Base-by-base conservation (phyloP, 441 rosid species). In the Gossypium aridum region DNA sequence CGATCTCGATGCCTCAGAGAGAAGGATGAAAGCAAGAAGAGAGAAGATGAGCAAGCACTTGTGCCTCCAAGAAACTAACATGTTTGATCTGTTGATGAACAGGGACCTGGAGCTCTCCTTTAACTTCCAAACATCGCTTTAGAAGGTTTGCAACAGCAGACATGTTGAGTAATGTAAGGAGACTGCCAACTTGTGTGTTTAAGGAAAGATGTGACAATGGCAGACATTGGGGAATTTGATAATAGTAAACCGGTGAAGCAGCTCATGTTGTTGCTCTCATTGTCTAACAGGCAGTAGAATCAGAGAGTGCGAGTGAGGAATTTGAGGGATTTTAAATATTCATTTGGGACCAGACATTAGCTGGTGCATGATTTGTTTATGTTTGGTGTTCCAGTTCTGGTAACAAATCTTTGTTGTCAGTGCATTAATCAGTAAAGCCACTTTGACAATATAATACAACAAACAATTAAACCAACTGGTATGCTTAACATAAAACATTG, bases 201-300 rank as follows among this genome's bases (percentile, higher is more conserved):
- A 84, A 83, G 87, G 79, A 92, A 91, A 91, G 93, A 63, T 85
- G 77, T 80, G 75, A 64, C 84, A 87, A 74, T 91, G 94, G 92
- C 93, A 89, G 97, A 94, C 97, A 92, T 81, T 9, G 79, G 64
- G 62, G 51, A 66, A 76, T 80, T 83, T 87, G 77, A 86, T 86
- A 84, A 84, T 85, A 78, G 70, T 73, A 70, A 70, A 79, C 45
- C 53, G 72, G 72, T 73, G 22, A 54, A 81, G 78, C 77, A 76
- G 80, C 81, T 83, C 75, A 75, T 78, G 75, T 55, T 64, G 78
- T 73, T 73, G 74, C 77, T 77, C 56, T 74, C 74, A 28, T 77
- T 74, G 75, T 72, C 71, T 78, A 64, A 3, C 75, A 7, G 69
- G 26, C 57, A 71, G 43, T 69, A 73, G 78, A 75, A 73, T 63